Base-by-base conservation (phyloP, 2,329 filamentous ascomycete species). In the Purpureocillium lavendulum region DNA sequence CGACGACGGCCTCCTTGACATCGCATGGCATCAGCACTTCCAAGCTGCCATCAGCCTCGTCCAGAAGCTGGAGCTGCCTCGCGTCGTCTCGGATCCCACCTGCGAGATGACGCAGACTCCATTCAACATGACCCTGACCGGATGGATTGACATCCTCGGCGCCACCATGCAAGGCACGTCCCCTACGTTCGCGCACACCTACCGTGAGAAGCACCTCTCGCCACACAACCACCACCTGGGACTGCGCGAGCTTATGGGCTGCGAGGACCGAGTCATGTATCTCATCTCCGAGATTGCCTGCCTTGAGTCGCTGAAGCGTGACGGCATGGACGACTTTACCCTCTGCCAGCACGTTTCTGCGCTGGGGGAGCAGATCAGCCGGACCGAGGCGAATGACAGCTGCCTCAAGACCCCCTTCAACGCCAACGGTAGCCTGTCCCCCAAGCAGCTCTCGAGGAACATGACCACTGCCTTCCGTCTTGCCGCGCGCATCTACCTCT, bases 81-180 rank as follows among this genome's bases (percentile, higher is more conserved):
- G 73, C 30, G 61, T 80, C 35, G 77, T 90, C 40, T 70, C 77
- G 33, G 71, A 79, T 45, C 70, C 74, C 37, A 69, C 70, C 37
- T 73, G 80, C 48, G 53, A 51, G 40, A 47, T 56, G 30, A 48
- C 49, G 31, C 82, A 82, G 45, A 79, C 85, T 5, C 84, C 87
- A 10, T 96, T 96, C 76, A 95, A 89, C 73, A 96, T 96, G 88
- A 89, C 87, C 1, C 69, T 95, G 46, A 84, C 87, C 6, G 74
- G 88, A 9, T 97, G 92, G 92, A 95, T 97, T 54, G 92, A 98
- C 62, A 96, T 98, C 49, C 77, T 97, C 28, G 92, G 92, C 46
- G 82, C 89, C 2, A 94, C 89, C 9, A 95, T 98, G 81, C 76
- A 85, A 46, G 89, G 89, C 28, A 77, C 80, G 41, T 84, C 87